A percentile compares a stretch with the other conserved stretches of the same genome.
Conservation (phyloP, 352 stramenopile species). For the Phytophthora sp. region DNA sequence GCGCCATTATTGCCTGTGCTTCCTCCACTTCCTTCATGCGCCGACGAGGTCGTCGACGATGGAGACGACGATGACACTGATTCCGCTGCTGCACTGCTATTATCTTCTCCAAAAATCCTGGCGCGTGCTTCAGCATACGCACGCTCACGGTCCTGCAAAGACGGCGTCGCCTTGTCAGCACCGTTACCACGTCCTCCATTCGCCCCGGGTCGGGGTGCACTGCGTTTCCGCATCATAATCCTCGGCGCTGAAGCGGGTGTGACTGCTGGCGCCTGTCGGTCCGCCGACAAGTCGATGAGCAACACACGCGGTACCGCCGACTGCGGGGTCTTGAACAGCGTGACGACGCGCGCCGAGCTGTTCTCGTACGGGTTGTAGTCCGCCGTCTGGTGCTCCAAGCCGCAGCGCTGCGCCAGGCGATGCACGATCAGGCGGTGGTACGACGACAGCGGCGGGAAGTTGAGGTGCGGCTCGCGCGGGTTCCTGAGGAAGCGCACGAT, state of each 20-base stretch:
- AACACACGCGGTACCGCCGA: conserved; percentile 79
- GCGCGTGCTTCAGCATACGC: conserved; percentile 94
- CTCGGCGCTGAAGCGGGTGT: conserved; percentile 84
- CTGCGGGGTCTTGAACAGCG: conserved; percentile 87
- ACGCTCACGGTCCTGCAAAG: conserved; percentile 93
- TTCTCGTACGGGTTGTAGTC: conserved; percentile 77
- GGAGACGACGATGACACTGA: conserved; percentile 32
- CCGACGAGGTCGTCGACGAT: conserved; percentile 25
- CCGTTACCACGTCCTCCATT: conserved; percentile 54
- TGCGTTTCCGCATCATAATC: conserved; percentile 93
- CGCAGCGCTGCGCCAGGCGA: conserved; percentile 93
- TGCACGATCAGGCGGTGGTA: conserved; percentile 92
- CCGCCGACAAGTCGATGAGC: conserved; percentile 87
- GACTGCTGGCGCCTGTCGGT: conserved; percentile 63
- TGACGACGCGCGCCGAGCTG: conserved; percentile 83
- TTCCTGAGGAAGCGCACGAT: conserved; percentile 84
- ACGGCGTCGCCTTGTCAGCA: conserved; percentile 64
- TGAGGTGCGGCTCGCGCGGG: conserved; percentile 66
- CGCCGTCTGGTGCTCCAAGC: conserved; percentile 87
- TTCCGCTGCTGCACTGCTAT: conserved; percentile 17
- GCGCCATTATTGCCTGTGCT: conserved; percentile 2
- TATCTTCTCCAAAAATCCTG: conserved; percentile 92
- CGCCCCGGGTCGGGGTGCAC: conserved; percentile 33
- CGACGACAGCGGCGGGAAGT: conserved; percentile 84
- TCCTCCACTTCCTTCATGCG: conserved; percentile 9